Conservation (phyloP, 495 filamentous ascomycete genomes). For the Aspergillus bridgeri region DNA sequence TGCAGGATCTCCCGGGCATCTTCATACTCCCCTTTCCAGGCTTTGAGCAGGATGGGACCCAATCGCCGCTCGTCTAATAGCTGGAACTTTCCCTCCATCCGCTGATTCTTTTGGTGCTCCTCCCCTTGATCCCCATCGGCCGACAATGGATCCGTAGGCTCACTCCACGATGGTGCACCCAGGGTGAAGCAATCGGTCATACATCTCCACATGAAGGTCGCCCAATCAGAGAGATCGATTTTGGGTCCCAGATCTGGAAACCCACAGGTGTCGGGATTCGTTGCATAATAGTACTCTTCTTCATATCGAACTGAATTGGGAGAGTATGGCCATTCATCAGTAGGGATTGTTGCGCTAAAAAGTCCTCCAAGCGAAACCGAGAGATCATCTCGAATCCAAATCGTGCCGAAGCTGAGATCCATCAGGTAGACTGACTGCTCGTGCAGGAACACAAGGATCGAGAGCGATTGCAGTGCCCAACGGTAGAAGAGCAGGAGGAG, state of each 20-base stretch:
- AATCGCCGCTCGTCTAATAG: slow-evolving; percentile 3
- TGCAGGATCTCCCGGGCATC: slow-evolving; percentile 5
- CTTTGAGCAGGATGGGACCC: slow-evolving; percentile 5
- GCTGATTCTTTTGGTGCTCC: not conserved
- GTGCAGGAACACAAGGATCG: slow-evolving; percentile 1
- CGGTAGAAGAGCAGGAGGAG: slow-evolving; percentile 7
- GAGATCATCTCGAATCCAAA: slow-evolving; percentile 4
- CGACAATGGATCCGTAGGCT: slow-evolving; percentile 1
- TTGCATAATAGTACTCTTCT: not conserved
- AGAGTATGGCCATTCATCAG: slow-evolving; percentile 4
- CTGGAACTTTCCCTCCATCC: slow-evolving; percentile 5
- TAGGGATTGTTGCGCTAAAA: slow-evolving; percentile 1
- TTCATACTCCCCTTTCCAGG: slow-evolving; percentile 8
- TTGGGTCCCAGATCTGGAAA: not conserved
- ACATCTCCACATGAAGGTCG: slow-evolving; percentile 7
- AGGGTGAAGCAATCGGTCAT: no score
- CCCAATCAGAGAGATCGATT: slow-evolving; percentile 6
- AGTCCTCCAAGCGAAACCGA: not conserved
- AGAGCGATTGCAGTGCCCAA: slow-evolving; percentile 8
- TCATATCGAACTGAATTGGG: not conserved
- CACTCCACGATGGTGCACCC: no score
- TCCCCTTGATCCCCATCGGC: not conserved
- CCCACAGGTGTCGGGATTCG: not conserved
- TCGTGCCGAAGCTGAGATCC: not conserved
- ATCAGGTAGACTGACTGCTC: not conserved